Conservation (phyloP, 2,329 filamentous ascomycete species). For the Paracoccidioides lutzii region DNA sequence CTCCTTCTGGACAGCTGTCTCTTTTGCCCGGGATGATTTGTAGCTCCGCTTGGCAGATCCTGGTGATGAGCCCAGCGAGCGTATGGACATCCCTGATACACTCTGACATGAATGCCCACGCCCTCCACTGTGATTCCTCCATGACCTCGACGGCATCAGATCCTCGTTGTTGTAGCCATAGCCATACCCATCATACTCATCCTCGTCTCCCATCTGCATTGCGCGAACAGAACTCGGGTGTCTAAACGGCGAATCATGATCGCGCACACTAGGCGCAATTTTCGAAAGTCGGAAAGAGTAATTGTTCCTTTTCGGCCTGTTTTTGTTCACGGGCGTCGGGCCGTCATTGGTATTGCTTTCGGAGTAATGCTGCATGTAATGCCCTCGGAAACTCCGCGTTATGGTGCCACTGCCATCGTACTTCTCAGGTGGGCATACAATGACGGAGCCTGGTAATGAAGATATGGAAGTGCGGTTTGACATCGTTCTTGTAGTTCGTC, state of each 20-base stretch:
- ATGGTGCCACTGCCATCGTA: slow-evolving; percentile 12
- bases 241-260: slow-evolving; percentile 28
- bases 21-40: slow-evolving; percentile 3
- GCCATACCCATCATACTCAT: slow-evolving; percentile 20
- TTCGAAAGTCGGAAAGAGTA: slow-evolving; percentile 11
- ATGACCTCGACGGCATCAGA: slow-evolving; percentile 23
- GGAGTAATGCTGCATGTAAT: slow-evolving; percentile 8
- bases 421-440: slow-evolving; percentile 21
- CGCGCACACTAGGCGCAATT: slow-evolving; percentile 19
- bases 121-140: slow-evolving; percentile 10
- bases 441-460: slow-evolving; percentile 28
- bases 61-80: slow-evolving; percentile 22
- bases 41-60: slow-evolving; percentile 23
- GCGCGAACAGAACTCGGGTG: slow-evolving; percentile 34
- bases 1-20: slow-evolving; percentile 23
- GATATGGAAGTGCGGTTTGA: slow-evolving; percentile 32
- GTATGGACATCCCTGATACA: slow-evolving; percentile 20
- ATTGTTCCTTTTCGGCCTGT: slow-evolving; percentile 10
- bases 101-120: slow-evolving; percentile 11
- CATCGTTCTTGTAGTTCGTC: slow-evolving; percentile 16
- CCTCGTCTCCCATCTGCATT: slow-evolving; percentile 21
- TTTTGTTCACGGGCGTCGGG: neutral
- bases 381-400: slow-evolving; percentile 12
- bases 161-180: slow-evolving; percentile 23
- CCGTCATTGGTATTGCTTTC: neutral